Conservation (phyloP, 140 eudicot genomes). For the Erigeron philadelphicus region DNA sequence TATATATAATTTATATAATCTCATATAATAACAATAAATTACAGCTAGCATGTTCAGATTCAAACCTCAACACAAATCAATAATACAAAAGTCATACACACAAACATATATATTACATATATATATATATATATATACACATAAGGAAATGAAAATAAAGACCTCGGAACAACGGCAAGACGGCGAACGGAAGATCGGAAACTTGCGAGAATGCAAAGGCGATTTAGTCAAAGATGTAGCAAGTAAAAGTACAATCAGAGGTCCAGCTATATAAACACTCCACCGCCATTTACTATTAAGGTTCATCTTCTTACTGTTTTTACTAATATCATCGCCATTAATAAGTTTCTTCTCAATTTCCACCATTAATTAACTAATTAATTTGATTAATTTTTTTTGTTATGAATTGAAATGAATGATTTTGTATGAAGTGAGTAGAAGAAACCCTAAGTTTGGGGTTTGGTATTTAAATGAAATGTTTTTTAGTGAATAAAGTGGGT, state of each 20-base stretch:
- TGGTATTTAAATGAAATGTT: background rate
- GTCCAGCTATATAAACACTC: conserved; percentile 36
- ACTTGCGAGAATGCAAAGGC: conserved; percentile 28
- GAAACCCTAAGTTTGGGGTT: conserved; percentile 27
- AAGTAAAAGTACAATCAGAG: conserved; percentile 47
- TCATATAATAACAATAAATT: no score
- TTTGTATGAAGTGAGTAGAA: conserved; percentile 10
- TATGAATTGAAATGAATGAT: no score
- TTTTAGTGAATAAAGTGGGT: background rate
- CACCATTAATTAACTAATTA: conserved; percentile 45
- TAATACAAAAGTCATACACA: background rate
- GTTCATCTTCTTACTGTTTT: background rate
- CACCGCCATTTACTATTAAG: conserved; percentile 29
- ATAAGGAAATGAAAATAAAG: background rate
- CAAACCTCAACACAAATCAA: conserved; percentile 8
- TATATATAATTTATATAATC: no score
- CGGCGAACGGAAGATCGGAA: conserved; percentile 39
- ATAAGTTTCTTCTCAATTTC: conserved; percentile 40
- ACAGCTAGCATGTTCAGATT: background rate
- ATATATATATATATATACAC: background rate
- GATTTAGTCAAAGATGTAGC: conserved; percentile 38
- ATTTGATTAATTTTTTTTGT: no score
- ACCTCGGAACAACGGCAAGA: conserved; percentile 67
- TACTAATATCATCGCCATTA: conserved; percentile 19
- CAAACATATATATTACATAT: background rate